A percentile compares a stretch with the other conserved stretches of the same genome.
Evolutionary conservation across 768 basidiomycete species (phyloP).

Genomic region (Leccinellum albellum): DNA sequence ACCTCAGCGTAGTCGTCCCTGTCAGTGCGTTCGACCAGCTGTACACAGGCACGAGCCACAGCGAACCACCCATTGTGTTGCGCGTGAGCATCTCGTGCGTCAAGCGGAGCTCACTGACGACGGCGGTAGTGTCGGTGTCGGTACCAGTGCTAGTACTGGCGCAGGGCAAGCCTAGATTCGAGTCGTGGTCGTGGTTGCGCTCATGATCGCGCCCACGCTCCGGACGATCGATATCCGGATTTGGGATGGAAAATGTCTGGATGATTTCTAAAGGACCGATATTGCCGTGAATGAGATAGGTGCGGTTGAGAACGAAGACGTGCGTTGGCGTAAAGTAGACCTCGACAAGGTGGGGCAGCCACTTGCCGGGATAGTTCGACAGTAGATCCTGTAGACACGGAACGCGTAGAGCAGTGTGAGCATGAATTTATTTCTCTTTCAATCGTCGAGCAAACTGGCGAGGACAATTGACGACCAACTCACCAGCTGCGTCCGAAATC

Average conservation of each 20-base stretch:
- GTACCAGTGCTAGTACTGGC: too few relatives aligned
- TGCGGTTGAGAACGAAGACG: slow-evolving; percentile 15
- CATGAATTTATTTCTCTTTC: neutral
- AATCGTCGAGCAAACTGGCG: neutral
- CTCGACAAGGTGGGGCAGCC: slow-evolving; percentile 19
- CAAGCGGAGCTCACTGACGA: slow-evolving; percentile 16
- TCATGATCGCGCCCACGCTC: slow-evolving; percentile 3
- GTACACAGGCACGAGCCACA: slow-evolving; percentile 15
- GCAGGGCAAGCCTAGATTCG: neutral
- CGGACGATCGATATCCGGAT: neutral
- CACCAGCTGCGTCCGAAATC: slow-evolving; percentile 16
- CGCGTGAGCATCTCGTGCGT: slow-evolving; percentile 17
- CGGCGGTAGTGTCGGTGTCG: neutral
- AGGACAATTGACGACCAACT: neutral
- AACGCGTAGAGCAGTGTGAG: neutral
- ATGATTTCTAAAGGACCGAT: slow-evolving; percentile 14
- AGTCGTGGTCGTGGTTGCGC: neutral
- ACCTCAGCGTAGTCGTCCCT: slow-evolving; percentile 17
- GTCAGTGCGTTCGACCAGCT: slow-evolving; percentile 6
- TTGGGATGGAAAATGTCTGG: slow-evolving; percentile 19
- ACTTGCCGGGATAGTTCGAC: slow-evolving; percentile 15
- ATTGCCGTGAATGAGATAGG: slow-evolving; percentile 9
- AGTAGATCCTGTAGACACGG: slow-evolving; percentile 9
- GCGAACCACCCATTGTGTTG: neutral
- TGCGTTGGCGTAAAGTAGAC: slow-evolving; percentile 13